Base-by-base conservation (phyloP, 768 basidiomycete species). In the Candolleomyces eurysporus region DNA sequence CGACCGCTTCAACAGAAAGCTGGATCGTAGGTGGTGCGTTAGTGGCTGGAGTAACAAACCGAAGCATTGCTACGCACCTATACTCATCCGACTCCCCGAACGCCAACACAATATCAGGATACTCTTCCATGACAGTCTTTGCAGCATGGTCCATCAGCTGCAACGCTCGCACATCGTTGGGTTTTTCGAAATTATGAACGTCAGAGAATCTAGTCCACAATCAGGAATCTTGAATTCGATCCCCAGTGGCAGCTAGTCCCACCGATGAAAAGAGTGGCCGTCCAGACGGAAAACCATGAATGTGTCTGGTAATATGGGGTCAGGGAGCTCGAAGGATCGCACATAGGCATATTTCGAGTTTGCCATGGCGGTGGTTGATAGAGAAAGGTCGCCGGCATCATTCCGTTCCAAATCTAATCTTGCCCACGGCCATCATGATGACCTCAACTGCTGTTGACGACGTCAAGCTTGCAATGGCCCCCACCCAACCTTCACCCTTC, bases 71-170 rank as follows among this genome's bases (percentile, higher is more conserved):
- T 22, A 67, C 79, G 55, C 61, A 90, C 96, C 95, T 97, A 75
- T 87, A 98, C 75, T 99, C 97, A 72, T 99, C 97, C 19, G 95
- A 97, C 77, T 99, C 92, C 1, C 97, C 97, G 70, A 96, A 98
- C 0, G 83, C 97, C 19, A 97, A 80, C 13, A 92, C 78, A 60
- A 97, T 84, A 70, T 97, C 96, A 40, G 85, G 82, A 68, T 90
- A 89, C 68, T 90, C 87, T 32, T 86, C 77, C 92, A 99, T 92
- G 48, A 95, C 79, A 51, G 83, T 79, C 65, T 78, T 80, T 0
- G 97, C 97, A 2, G 95, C 94, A 59, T 85, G 83, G 69, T 99
- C 95, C 96, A 98, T 98, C 48, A 99, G 83, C 63, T 86, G 72
- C 6, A 99, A 79, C 0, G 94, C 97, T 13, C 90, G 84, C 54